Percentiles rank a stretch among this genome's conserved stretches.
Evolutionary conservation across 2,329 filamentous ascomycete genomes (phyloP).

Genomic region (Daldinia sp.): DNA sequence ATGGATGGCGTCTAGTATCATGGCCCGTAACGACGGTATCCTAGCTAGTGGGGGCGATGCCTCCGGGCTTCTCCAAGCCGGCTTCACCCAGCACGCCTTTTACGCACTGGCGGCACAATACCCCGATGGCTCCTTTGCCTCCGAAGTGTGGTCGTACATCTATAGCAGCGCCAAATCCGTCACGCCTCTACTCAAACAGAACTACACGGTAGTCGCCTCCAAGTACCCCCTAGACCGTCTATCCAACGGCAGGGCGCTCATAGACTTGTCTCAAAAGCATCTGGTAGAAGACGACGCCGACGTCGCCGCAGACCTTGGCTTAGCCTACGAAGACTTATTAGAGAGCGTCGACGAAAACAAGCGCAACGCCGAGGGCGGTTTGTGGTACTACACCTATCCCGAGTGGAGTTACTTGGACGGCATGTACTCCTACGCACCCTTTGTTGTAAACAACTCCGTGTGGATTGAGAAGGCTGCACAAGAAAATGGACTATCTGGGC

Average conservation of each 20-base stretch:
- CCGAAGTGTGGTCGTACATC: slow-evolving; percentile 38
- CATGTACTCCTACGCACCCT: slow-evolving; percentile 59
- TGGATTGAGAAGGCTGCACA: neutral
- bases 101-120: slow-evolving; percentile 41
- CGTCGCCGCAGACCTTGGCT: slow-evolving; percentile 40
- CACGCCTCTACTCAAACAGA: slow-evolving; percentile 39
- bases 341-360: slow-evolving; percentile 45
- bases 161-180: slow-evolving; percentile 41
- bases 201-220: slow-evolving; percentile 42
- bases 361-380: slow-evolving; percentile 47
- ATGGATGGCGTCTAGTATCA: slow-evolving; percentile 47
- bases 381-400: slow-evolving; percentile 55
- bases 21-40: slow-evolving; percentile 46
- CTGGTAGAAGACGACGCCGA: slow-evolving; percentile 2
- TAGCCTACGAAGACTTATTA: too few relatives aligned
- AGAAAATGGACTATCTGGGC: too few relatives aligned
- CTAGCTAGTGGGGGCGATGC: slow-evolving; percentile 43
- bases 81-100: slow-evolving; percentile 47
- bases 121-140: slow-evolving; percentile 20
- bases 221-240: slow-evolving; percentile 46
- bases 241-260: slow-evolving; percentile 44
- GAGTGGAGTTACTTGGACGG: slow-evolving; percentile 63
- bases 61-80: slow-evolving; percentile 46
- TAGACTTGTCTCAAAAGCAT: slow-evolving; percentile 28
- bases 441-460: slow-evolving; percentile 37